Conservation (phyloP, 176 grass and related monocot genomes). For the Avena eriantha region DNA sequence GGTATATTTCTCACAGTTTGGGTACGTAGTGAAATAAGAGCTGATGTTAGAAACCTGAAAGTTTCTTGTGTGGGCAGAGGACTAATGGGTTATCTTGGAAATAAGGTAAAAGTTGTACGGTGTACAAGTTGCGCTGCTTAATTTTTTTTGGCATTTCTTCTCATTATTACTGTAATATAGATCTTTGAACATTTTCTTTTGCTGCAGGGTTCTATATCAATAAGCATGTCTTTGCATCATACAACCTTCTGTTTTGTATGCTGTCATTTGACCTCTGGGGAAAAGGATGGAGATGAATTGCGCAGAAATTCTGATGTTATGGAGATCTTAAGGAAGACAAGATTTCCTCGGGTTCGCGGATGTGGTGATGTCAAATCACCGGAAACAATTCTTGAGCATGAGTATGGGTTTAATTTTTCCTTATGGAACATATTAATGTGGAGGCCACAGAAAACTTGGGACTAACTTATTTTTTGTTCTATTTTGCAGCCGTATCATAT, state of each 20-base stretch:
- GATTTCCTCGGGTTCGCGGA: slow-evolving; percentile 68
- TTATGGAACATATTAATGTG: slow-evolving; percentile 20
- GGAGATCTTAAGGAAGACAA: slow-evolving; percentile 89
- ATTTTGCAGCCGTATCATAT: slow-evolving; percentile 82
- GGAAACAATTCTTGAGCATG: slow-evolving; percentile 91
- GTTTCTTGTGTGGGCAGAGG: slow-evolving; percentile 96
- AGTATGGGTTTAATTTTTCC: slow-evolving; percentile 50
- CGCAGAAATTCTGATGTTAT: slow-evolving; percentile 87
- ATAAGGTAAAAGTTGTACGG: slow-evolving; percentile 62
- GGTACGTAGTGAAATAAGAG: slow-evolving; percentile 83
- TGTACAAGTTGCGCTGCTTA: not conserved
- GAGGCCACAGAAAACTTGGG: not conserved
- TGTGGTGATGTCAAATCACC: slow-evolving; percentile 68
- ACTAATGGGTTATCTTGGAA: slow-evolving; percentile 99
- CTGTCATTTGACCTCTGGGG: slow-evolving; percentile 88
- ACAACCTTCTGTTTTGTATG: slow-evolving; percentile 94
- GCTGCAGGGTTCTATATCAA: slow-evolving; percentile 92
- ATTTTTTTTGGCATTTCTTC: not conserved
- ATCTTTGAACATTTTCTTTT: slow-evolving; percentile 24
- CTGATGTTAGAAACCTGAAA: slow-evolving; percentile 90
- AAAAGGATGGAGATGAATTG: slow-evolving; percentile 96
- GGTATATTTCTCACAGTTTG: slow-evolving; percentile 97
- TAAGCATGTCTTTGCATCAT: slow-evolving; percentile 96
- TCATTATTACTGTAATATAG: not conserved
- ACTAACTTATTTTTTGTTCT: slow-evolving; percentile 12